Conservation (phyloP, 495 filamentous ascomycete genomes). For the Baudoinia panamericana region DNA sequence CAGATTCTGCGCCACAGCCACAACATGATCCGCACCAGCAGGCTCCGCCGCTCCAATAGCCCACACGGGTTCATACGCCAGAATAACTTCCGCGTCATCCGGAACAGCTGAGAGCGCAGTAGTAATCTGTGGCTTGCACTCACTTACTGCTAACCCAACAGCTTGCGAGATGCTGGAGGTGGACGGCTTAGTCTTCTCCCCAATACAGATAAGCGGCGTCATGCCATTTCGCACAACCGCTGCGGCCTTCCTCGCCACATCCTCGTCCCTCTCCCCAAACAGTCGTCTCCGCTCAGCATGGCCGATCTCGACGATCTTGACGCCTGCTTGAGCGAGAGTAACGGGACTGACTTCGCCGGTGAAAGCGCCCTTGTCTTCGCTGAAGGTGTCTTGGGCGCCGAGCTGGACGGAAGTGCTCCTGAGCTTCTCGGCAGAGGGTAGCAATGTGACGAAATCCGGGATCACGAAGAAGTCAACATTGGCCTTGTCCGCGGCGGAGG, state of each 20-base stretch:
- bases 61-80: slow-evolving; percentile 86
- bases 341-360: slow-evolving; percentile 66
- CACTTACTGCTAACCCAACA: slow-evolving; percentile 45
- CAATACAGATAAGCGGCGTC: slow-evolving; percentile 68
- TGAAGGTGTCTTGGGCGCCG: slow-evolving; percentile 66
- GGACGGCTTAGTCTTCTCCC: slow-evolving; percentile 38
- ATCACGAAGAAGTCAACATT: slow-evolving; percentile 50
- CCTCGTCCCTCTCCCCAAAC: slow-evolving; percentile 57
- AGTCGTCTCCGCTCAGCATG: slow-evolving; percentile 62
- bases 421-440: slow-evolving; percentile 42
- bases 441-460: slow-evolving; percentile 59
- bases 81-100: slow-evolving; percentile 50
- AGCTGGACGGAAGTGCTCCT: slow-evolving; percentile 36
- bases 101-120: slow-evolving; percentile 46
- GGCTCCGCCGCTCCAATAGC: slow-evolving; percentile 65
- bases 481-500: slow-evolving; percentile 24
- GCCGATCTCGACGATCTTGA: slow-evolving; percentile 58
- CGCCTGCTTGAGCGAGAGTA: slow-evolving; percentile 50
- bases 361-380: slow-evolving; percentile 51
- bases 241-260: slow-evolving; percentile 50
- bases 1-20: slow-evolving; percentile 51
- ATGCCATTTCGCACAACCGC: slow-evolving; percentile 55
- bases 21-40: slow-evolving; percentile 59
- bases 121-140: slow-evolving; percentile 51
- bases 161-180: slow-evolving; percentile 34